These are phyloP conservation scores for Nakazawaea sp. DNA, from an alignment of 805 yeast genomes.

Conservation along the genomic window DNA sequence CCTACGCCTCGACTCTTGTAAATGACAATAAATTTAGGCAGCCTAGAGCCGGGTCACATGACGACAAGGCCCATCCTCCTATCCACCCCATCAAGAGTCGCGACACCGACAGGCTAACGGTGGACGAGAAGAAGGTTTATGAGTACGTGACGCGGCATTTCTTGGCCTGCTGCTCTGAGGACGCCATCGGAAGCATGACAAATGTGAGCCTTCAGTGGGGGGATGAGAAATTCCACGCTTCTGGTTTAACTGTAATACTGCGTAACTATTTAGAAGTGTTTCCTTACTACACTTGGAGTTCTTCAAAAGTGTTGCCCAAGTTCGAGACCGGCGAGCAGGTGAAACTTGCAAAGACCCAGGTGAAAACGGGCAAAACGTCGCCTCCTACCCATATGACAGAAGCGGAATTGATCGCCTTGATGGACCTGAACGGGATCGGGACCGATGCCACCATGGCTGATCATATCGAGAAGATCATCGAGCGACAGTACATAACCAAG, in stretches of 20 bases:
- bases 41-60: conserved; percentile 78
- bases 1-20: conserved; percentile 46
- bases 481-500: conserved; percentile 59
- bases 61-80: conserved; percentile 98
- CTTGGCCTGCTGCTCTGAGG: conserved; percentile 85
- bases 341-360: conserved; percentile 44
- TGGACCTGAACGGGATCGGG: conserved; percentile 98
- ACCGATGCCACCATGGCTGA: conserved; percentile 99
- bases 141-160: conserved; percentile 83
- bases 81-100: conserved; percentile 76
- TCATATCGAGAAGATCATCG: conserved; percentile 76
- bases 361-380: conserved; percentile 69
- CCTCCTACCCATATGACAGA: conserved; percentile 87
- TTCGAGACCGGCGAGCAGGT: conserved; percentile 53
- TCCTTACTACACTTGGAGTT: conserved; percentile 73
- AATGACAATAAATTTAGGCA: conserved; percentile 37
- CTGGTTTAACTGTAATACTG: conserved; percentile 71
- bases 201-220: conserved; percentile 71
- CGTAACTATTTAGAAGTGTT: conserved; percentile 78
- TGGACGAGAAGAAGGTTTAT: conserved; percentile 64
- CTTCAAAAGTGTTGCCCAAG: conserved; percentile 55
- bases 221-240: conserved; percentile 59
- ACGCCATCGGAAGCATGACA: conserved; percentile 74
- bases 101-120: conserved; percentile 22
- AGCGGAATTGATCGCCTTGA: conserved; percentile 80